A percentile compares a stretch with the other conserved stretches of the same genome.
Evolutionary conservation across 2,329 filamentous ascomycete species (phyloP).

Genomic region (Neonectria faginata): DNA sequence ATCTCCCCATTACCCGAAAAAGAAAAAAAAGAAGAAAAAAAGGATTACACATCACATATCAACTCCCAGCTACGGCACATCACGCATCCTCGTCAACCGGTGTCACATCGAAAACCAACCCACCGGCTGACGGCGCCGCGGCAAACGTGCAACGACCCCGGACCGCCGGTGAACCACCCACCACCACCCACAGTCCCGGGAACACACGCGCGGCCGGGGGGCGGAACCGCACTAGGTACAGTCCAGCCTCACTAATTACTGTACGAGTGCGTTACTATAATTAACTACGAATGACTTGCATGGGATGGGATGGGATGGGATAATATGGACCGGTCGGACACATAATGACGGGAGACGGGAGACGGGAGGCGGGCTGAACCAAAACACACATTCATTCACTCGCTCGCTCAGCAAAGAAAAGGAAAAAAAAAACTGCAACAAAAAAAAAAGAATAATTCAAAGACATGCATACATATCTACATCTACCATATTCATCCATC

Average conservation of each 20-base stretch:
- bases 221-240: neutral
- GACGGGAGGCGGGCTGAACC: too few species aligned
- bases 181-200: neutral
- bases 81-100: neutral
- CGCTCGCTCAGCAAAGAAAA: neutral
- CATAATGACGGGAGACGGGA: too few species aligned
- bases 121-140: neutral
- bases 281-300: neutral
- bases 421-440: neutral
- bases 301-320: neutral
- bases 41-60: neutral
- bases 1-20: too few species aligned
- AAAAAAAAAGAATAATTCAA: neutral
- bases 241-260: neutral
- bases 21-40: too few species aligned
- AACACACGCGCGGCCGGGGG: neutral
- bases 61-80: neutral
- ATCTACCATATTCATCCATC: neutral
- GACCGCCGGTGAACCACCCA: neutral
- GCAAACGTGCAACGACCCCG: neutral
- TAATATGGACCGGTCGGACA: too few species aligned
- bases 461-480: neutral
- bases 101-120: neutral
- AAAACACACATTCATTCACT: too few species aligned
- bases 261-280: too few species aligned